phyloP scores from a whole-genome alignment of 192 early-diverging fungal species.

The Linnemannia schmuckeri region DNA sequence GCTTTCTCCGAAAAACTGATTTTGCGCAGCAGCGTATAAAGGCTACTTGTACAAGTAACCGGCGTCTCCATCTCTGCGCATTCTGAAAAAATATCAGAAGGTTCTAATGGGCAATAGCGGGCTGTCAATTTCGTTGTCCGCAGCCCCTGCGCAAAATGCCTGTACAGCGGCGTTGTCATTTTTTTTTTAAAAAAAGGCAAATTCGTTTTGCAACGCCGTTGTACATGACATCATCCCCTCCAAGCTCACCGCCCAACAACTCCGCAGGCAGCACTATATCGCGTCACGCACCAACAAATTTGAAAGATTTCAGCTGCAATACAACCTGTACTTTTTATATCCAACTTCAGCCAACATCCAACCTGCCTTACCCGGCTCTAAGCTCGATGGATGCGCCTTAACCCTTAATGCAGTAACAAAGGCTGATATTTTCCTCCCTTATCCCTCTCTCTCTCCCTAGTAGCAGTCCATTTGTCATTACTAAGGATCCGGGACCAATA shows the following conservation, averaged over 20 bases:
- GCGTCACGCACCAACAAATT: too few species aligned
- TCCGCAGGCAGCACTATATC: neutral
- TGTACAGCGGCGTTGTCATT: neutral
- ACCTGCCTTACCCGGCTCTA: neutral
- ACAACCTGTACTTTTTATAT: neutral
- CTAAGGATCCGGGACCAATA: neutral
- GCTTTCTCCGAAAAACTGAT: neutral
- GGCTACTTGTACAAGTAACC: neutral
- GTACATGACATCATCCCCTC: neutral
- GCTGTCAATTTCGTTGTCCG: neutral
- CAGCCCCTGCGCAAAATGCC: neutral
- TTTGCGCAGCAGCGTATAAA: neutral
- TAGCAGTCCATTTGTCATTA: neutral
- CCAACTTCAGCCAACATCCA: neutral
- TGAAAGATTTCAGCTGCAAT: neutral
- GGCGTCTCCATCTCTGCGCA: neutral
- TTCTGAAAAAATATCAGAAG: neutral
- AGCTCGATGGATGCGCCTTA: neutral
- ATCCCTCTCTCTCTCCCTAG: neutral
- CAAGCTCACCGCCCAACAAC: neutral
- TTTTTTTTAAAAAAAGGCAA: neutral
- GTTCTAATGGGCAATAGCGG: neutral
- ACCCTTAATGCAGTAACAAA: neutral
- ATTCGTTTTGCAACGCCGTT: neutral
- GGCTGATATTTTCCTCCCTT: neutral